Evolutionary conservation across 2,329 filamentous ascomycete species (phyloP).

Genomic region (Talaromyces sp.): DNA sequence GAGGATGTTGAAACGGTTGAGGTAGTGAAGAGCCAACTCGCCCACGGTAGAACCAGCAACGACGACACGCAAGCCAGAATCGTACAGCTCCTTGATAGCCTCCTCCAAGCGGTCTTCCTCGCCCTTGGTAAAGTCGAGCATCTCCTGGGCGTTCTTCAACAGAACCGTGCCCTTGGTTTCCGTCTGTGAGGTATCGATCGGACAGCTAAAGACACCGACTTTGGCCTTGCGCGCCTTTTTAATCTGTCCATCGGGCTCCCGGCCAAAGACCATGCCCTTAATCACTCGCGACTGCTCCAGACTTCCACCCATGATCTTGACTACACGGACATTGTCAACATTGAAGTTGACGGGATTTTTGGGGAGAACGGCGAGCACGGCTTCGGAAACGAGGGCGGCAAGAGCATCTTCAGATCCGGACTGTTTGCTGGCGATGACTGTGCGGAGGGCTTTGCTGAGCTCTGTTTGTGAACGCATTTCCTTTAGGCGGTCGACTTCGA

Average conservation of each 20-base stretch:
- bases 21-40: constrained; percentile 93
- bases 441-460: constrained; percentile 90
- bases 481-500: constrained; percentile 84
- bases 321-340: constrained; percentile 96
- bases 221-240: constrained; percentile 93
- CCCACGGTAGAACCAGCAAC: constrained; percentile 91
- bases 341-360: constrained; percentile 97
- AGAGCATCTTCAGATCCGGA: constrained; percentile 87
- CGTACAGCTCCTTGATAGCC: constrained; percentile 90
- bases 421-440: constrained; percentile 95
- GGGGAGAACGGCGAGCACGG: constrained; percentile 78
- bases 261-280: constrained; percentile 96
- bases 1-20: constrained; percentile 94
- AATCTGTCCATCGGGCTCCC: constrained; percentile 85
- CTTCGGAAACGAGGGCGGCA: constrained; percentile 79
- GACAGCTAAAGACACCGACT: constrained; percentile 94
- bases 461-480: constrained; percentile 76
- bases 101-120: constrained; percentile 90
- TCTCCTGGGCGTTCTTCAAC: constrained; percentile 95
- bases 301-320: constrained; percentile 98
- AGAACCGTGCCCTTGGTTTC: constrained; percentile 98
- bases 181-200: constrained; percentile 91
- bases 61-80: constrained; percentile 86
- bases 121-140: constrained; percentile 97
- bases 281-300: constrained; percentile 91